Evolutionary conservation across 768 basidiomycete genomes (phyloP), one percentile per base, ranked within the genome.

Genomic region (Polyporus arcularius): DNA sequence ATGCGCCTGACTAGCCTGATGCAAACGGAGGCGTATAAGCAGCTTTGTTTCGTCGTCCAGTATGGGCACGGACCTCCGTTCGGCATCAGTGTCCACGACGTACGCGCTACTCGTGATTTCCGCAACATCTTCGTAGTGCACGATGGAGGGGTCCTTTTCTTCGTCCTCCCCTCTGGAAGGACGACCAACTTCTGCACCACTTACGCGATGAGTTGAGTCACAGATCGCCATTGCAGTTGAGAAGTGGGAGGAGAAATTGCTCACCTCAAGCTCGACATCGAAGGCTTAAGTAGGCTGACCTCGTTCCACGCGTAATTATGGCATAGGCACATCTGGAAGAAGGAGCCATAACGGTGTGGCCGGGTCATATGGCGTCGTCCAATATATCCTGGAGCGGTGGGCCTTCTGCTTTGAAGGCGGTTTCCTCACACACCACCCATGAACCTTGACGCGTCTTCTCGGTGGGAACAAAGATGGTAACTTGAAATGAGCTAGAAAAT

Each of bases 1-100:
- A 70, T 61, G 4, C 58, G 62, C 21, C 66, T 30, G 4, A 70
- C 49, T 5, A 70, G 63, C 42, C 68, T 70, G 46, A 39, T n/a
- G 4, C 38, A 26, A 9, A n/a, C 10, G 31, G 15, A 12, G n/a
- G 15, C 31, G 11, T 15, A 48, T 15, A 4, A 10, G 16, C 43
- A n/a, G 21, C n/a, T 45, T 9, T 12, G 21, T 10, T 21, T 6
- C 18, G 26, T 10, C 4, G 5, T 12, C 21, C 18, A 12, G 18
- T 48, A 14, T 14, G 42, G 21, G 8, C 7, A 48, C 46, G 21
- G 21, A 48, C 46, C 46, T 48, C 39, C 54, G 18, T 30, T 65
- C 64, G 1, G 60, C 53, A 2, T 46, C 56, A 32, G 32, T 16
- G 47, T 65, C 50, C 11, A 55, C 51, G 4, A 18, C 6, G 31